Evolutionary conservation across 129 eudicot genomes (phyloP), one percentile per base, ranked within the genome.

Genomic region (Pseudognaphalium luteoalbum): DNA sequence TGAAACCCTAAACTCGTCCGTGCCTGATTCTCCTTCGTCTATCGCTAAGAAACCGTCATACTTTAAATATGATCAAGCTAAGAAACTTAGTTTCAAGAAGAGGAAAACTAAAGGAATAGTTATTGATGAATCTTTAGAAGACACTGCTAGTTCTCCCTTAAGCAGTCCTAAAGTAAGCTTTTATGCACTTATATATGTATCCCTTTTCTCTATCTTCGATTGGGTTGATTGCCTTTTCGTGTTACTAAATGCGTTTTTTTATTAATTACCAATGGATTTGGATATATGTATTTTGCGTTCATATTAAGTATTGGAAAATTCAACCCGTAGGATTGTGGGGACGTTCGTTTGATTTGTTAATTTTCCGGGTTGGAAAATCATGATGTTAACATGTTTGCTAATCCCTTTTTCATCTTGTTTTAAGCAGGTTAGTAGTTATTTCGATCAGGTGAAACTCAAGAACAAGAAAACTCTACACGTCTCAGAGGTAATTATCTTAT

Each of bases 101-200:
- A 82, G 86, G 79, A 89, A 84, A 69, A 80, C 50, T 22, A 79
- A 67, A 37, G 67, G 71, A 28, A 41, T 68, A 3, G 47, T 73
- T n/a, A n/a, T 85, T 54, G 91, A 83, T 77, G 85, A 77, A 80
- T 87, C 88, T 66, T 79, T 89, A 67, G 96, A 89, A 71, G 97
- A 92, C 73, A 92, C 96, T 21, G 97, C 97, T 39, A 92, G 87
- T 80, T 92, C 97, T 66, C 92, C 97, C 68, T 83, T 76, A 51
- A 83, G 77, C 70, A 81, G 91, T 71, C 86, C 89, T 22, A 85
- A 84, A 96, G 97, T 86, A 57, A 22, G 70, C 32, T 25, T 60
- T 39, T 76, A 67, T 58, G 52, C 56, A 25, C 51, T 44, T 47
- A 50, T 68, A 22, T 37, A 9, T 16, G 19, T 17, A 28, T 16